Evolutionary conservation across 805 yeast genomes (phyloP).

Genomic region (Wickerhamomyces queroliae): DNA sequence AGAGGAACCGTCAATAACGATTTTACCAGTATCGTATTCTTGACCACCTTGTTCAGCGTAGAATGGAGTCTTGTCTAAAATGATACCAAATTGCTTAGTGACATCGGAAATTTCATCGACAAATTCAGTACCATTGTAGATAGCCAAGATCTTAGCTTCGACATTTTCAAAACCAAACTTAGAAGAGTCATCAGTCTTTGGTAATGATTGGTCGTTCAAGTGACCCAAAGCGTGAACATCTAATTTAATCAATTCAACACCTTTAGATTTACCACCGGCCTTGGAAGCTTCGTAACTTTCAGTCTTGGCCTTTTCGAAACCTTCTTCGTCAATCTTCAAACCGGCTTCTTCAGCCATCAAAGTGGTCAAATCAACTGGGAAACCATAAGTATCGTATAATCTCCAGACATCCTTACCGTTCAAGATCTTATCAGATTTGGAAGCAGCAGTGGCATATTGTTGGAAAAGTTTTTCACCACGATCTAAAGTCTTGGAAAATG

Average conservation of each 20-base stretch:
- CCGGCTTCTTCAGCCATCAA: slow-evolving; percentile 99
- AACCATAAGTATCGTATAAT: slow-evolving; percentile 95
- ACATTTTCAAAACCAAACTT: slow-evolving; percentile 74
- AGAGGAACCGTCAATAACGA: slow-evolving; percentile 80
- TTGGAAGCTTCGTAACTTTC: slow-evolving; percentile 94
- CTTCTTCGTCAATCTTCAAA: slow-evolving; percentile 84
- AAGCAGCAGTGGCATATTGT: slow-evolving; percentile 82
- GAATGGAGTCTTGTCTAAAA: slow-evolving; percentile 87
- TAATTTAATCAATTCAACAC: slow-evolving; percentile 61
- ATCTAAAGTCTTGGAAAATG: slow-evolving; percentile 92
- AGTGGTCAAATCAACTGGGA: slow-evolving; percentile 97
- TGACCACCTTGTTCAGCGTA: slow-evolving; percentile 99
- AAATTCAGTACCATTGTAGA: slow-evolving; percentile 63
- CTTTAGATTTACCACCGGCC: slow-evolving; percentile 65
- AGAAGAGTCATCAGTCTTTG: slow-evolving; percentile 77
- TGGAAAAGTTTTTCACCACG: slow-evolving; percentile 97
- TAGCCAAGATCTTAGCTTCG: slow-evolving; percentile 62
- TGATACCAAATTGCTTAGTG: slow-evolving; percentile 64
- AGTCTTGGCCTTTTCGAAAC: slow-evolving; percentile 84
- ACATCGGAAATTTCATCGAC: slow-evolving; percentile 40
- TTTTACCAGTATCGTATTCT: slow-evolving; percentile 90
- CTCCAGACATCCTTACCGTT: slow-evolving; percentile 98
- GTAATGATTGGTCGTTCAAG: slow-evolving; percentile 54
- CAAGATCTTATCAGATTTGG: slow-evolving; percentile 66
- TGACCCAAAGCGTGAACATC: slow-evolving; percentile 87